Evolutionary conservation across 805 yeast species (phyloP).

Genomic region (Zygosaccharomyces pseudorouxii): DNA sequence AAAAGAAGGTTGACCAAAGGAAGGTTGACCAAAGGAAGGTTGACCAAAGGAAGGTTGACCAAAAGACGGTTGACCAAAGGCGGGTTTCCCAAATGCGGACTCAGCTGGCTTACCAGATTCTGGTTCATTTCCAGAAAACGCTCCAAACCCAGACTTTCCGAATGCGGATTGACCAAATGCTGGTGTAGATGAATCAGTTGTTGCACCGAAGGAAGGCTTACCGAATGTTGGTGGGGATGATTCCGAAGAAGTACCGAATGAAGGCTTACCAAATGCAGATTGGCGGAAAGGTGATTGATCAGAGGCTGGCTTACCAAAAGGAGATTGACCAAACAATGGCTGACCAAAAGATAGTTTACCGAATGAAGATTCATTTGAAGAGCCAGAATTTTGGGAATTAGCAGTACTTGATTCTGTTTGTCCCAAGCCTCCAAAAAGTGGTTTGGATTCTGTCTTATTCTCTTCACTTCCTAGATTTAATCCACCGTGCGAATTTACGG

Average conservation of each 20-base stretch:
- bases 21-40: slow-evolving; percentile 22
- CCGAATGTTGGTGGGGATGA: slow-evolving; percentile 8
- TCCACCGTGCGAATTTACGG: not conserved
- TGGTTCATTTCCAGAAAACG: not conserved
- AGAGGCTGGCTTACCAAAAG: slow-evolving; percentile 16
- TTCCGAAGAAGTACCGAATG: slow-evolving; percentile 24
- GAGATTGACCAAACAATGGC: slow-evolving; percentile 11
- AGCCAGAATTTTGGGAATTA: not conserved
- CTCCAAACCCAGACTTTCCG: not conserved
- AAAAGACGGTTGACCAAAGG: slow-evolving; percentile 22
- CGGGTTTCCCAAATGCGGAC: slow-evolving; percentile 15
- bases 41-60: slow-evolving; percentile 13
- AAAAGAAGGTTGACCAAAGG: slow-evolving; percentile 9
- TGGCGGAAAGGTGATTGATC: slow-evolving; percentile 13
- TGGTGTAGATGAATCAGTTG: slow-evolving; percentile 9
- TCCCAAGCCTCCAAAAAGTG: not conserved
- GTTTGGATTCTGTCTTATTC: not conserved
- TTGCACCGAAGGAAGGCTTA: slow-evolving; percentile 11
- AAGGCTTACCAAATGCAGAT: slow-evolving; percentile 15
- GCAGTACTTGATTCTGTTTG: not conserved
- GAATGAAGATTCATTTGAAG: slow-evolving; percentile 13
- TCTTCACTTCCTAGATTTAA: not conserved
- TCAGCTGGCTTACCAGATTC: not conserved
- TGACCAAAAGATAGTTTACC: slow-evolving; percentile 18
- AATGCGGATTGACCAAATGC: slow-evolving; percentile 1